Evolutionary conservation across 805 yeast species (phyloP), one percentile per base, ranked within the genome.

Genomic region (Torulaspora quercuum): DNA sequence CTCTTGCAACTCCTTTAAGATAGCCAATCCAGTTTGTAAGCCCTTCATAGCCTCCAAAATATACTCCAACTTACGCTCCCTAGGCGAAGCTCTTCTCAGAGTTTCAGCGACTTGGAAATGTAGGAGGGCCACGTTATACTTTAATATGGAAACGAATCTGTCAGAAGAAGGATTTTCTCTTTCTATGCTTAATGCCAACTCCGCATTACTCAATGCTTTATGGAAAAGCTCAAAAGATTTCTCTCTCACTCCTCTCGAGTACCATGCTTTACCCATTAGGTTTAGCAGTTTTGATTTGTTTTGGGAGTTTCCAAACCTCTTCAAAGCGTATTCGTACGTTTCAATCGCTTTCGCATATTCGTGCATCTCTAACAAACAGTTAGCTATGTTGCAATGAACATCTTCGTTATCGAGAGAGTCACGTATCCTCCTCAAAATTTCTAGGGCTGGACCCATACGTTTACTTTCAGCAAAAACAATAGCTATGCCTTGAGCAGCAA

Each of bases 401-500:
- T 92, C 78, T 37, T 82, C 77, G 55, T 86, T 95, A 54, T 83
- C 82, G 46, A 89, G 68, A 4, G 97, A 82, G 52, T 92, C 98
- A 55, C 96, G 76, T 37, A 89, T 78, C 50, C 89, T 87, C 59
- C 94, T 75, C 53, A 92, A 79, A 29, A 89, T 80, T 48, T 86
- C 95, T 52, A 89, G 69, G 0, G 97, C 95, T 43, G 80, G 70
- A 16, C 76, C 78, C 21, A 76, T 65, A 49, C 84, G 80, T 48
- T 80, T 80, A 52, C 80, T 81, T 53, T 90, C 97, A 7, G 95
- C 94, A 59, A 87, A 83, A 4, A 88, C 78, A 38, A 92, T 87
- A 1, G 97, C 97, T 44, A 92, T 72, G 37, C 99, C 99, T 62
- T 92, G 98, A 1, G 98, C 97, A 4, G 98, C 99, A 65, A 81